These are phyloP conservation scores for Hortiboletus rubellus DNA, from an alignment of 1,284 basidiomycete species.

Conservation along the genomic window DNA sequence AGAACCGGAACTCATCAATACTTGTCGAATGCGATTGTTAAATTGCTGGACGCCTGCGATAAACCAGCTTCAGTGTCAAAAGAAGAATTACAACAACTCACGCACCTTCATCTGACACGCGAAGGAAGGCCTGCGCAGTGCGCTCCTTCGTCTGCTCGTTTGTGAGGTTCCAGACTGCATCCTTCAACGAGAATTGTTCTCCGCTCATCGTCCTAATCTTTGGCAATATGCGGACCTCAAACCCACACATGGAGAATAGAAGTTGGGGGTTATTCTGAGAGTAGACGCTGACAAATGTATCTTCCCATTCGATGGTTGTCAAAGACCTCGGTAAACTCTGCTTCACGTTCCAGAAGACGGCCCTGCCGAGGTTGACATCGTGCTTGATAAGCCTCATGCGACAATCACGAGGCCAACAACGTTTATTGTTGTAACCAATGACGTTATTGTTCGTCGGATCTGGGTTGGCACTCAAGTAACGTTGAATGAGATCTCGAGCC, in stretches of 20 bases:
- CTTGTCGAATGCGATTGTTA: constrained; percentile 95
- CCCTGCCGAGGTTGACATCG: constrained; percentile 97
- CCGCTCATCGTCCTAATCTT: constrained; percentile 94
- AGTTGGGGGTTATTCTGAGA: constrained; percentile 98
- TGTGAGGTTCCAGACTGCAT: constrained; percentile 97
- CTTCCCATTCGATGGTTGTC: constrained; percentile 99
- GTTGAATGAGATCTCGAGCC: constrained; percentile 95
- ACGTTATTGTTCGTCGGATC: constrained; percentile 99
- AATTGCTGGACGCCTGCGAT: constrained; percentile 84
- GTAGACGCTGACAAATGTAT: constrained; percentile 95
- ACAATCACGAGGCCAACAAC: constrained; percentile 99
- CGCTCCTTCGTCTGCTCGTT: constrained; percentile 97
- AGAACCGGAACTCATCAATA: constrained; percentile 98
- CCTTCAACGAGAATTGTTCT: constrained; percentile 95
- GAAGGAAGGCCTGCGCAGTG: constrained; percentile 95
- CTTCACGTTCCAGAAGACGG: constrained; percentile 99
- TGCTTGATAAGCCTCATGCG: constrained; percentile 99
- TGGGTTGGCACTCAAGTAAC: constrained; percentile 94
- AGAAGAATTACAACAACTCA: neutral
- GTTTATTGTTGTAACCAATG: constrained; percentile 98
- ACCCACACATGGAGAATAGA: constrained; percentile 97
- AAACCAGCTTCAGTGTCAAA: constrained; percentile 22
- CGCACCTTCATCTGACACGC: constrained; percentile 90
- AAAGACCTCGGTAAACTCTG: constrained; percentile 94
- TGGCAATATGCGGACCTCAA: constrained; percentile 96